Percentiles rank a stretch among this genome's conserved stretches.
phyloP scores from a whole-genome alignment of 257 asterid species.

The Anisodus acutangulus region DNA sequence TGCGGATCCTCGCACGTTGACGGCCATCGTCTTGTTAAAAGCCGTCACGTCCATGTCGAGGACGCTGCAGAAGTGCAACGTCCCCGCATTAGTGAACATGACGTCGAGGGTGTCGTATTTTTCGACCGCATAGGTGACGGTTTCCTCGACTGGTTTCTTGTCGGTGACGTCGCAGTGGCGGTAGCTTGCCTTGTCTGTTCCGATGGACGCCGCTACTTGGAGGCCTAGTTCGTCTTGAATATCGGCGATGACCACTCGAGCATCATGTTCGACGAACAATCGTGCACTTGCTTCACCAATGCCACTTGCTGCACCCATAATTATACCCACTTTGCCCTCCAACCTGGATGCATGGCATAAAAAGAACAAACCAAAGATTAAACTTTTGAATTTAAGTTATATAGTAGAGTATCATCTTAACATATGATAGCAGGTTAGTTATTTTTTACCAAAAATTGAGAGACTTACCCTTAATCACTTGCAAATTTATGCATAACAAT shows the following conservation, averaged over 20 bases:
- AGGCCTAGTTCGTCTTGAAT: conserved; percentile 4
- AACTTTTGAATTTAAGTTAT: no score
- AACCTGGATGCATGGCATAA: neutral
- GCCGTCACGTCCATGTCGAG: neutral
- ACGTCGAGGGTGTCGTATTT: neutral
- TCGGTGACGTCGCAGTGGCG: neutral
- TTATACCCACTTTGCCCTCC: neutral
- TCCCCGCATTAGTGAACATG: conserved; percentile 5
- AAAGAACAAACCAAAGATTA: no score
- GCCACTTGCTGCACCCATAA: neutral
- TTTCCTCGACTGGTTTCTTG: neutral
- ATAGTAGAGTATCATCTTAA: no score
- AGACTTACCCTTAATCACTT: neutral
- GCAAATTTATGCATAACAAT: neutral
- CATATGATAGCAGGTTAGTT: no score
- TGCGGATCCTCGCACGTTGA: neutral
- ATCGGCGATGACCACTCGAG: neutral
- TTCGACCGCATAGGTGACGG: neutral
- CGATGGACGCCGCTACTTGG: neutral
- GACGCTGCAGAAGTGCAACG: neutral
- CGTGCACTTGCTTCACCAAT: conserved; percentile 22
- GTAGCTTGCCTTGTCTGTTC: neutral
- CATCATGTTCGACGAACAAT: neutral
- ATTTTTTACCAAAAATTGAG: no score
- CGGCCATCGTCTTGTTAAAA: neutral